These are phyloP conservation scores for Polyplosphaeria fusca DNA, from an alignment of 495 filamentous ascomycete species.

Conservation along the genomic window DNA sequence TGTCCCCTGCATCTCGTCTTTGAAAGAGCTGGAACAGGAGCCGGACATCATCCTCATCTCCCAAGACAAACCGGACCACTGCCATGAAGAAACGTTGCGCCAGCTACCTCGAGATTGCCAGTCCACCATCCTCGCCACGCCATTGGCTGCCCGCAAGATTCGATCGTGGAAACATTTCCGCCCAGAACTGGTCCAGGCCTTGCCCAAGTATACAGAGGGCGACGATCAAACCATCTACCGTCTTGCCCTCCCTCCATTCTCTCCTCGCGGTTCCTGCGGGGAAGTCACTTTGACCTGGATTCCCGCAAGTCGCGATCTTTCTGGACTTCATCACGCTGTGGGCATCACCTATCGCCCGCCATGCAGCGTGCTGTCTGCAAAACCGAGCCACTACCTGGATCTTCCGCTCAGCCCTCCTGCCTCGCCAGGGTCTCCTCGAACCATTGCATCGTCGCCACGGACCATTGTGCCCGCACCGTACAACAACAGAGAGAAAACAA, in stretches of 20 bases:
- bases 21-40: constrained; percentile 56
- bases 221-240: constrained; percentile 47
- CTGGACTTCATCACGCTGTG: constrained; percentile 61
- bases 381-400: constrained; percentile 31
- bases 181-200: constrained; percentile 48
- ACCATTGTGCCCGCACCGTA: constrained; percentile 29
- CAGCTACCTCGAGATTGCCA: constrained; percentile 54
- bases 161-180: constrained; percentile 64
- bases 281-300: constrained; percentile 66
- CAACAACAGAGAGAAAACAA: constrained; percentile 37
- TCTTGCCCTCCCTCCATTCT: constrained; percentile 48
- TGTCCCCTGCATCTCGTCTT: constrained; percentile 53
- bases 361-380: constrained; percentile 36
- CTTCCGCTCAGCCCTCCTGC: constrained; percentile 34
- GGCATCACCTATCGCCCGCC: constrained; percentile 68
- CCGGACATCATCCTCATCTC: constrained; percentile 66
- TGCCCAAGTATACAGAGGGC: constrained; percentile 49
- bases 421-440: constrained; percentile 28
- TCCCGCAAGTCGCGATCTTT: constrained; percentile 57
- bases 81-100: constrained; percentile 62
- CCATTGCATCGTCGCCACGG: constrained; percentile 25
- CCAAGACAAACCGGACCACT: constrained; percentile 70
- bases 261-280: constrained; percentile 49
- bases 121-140: constrained; percentile 63
- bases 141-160: constrained; percentile 59